phyloP scores from a whole-genome alignment of 352 stramenopile species.

The Phytophthora macrochlamydospora region DNA sequence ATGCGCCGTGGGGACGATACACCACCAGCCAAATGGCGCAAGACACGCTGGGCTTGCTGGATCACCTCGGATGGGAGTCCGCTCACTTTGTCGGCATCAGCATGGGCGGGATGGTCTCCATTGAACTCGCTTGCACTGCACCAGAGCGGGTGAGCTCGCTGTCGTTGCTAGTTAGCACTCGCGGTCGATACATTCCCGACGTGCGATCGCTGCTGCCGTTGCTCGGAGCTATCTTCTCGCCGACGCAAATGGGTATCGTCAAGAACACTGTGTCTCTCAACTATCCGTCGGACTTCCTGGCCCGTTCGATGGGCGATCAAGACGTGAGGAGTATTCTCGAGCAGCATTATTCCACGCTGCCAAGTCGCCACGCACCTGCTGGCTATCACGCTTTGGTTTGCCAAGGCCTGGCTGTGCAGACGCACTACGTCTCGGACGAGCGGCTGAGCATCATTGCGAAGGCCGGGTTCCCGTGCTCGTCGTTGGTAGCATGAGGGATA shows the following conservation, averaged over 20 bases:
- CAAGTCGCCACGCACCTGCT: constrained; percentile 18
- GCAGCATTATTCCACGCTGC: constrained; percentile 23
- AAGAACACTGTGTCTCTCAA: constrained; percentile 41
- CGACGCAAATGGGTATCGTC: constrained; percentile 31
- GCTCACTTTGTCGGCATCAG: constrained; percentile 49
- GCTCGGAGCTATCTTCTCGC: constrained; percentile 38
- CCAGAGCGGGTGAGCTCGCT: constrained; percentile 49
- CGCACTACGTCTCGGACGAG: constrained; percentile 55
- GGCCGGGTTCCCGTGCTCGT: constrained; percentile 47
- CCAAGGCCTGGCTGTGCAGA: constrained; percentile 35
- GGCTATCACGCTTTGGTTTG: constrained; percentile 35
- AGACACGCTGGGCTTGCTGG: constrained; percentile 40
- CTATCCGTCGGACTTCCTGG: constrained; percentile 45
- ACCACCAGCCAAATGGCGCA: constrained; percentile 50
- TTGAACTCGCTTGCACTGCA: constrained; percentile 40
- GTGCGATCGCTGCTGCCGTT: constrained; percentile 31
- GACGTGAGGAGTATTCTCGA: constrained; percentile 28
- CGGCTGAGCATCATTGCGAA: constrained; percentile 38
- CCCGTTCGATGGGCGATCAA: constrained; percentile 31
- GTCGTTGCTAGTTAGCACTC: constrained; percentile 45
- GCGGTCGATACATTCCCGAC: constrained; percentile 38
- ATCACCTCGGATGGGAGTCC: constrained; percentile 43
- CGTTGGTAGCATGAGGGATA: constrained; percentile 43
- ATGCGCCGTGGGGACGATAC: constrained; percentile 42
- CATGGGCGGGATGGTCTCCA: constrained; percentile 61